phyloP scores from a whole-genome alignment of 345 rosid genomes.

The Turnera subulata region DNA sequence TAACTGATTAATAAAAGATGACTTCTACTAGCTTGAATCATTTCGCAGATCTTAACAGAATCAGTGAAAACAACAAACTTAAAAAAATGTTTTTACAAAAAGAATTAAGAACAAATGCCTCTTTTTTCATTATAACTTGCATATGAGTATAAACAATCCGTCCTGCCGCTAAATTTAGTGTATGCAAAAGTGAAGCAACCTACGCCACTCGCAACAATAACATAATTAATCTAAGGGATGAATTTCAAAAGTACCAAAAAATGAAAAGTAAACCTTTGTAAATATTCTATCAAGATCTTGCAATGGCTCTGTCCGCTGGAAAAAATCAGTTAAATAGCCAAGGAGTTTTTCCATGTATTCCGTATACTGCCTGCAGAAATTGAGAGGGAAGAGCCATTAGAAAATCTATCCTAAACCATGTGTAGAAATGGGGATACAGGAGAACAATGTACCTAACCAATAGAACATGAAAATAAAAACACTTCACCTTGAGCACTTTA shows the following conservation, averaged over 20 bases:
- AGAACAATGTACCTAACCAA: constrained; percentile 1
- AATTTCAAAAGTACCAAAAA: neutral
- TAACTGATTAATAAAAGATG: too few species aligned
- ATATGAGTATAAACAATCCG: too few species aligned
- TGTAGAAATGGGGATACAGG: constrained; percentile 14
- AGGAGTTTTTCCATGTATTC: constrained; percentile 72
- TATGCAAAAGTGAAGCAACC: neutral
- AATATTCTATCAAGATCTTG: constrained; percentile 87
- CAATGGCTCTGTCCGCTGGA: constrained; percentile 89
- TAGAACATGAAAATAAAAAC: too few species aligned
- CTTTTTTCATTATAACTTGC: too few species aligned
- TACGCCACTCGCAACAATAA: neutral
- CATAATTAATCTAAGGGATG: neutral
- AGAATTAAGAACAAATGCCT: too few species aligned
- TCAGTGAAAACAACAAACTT: too few species aligned
- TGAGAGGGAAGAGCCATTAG: neutral
- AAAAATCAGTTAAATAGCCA: constrained; percentile 69
- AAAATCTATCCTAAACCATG: constrained; percentile 3
- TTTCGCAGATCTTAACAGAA: too few species aligned
- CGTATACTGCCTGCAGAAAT: constrained; percentile 63
- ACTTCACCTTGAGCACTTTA: constrained; percentile 60
- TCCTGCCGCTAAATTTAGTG: neutral
- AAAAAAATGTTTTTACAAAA: too few species aligned
- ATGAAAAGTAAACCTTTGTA: constrained; percentile 48
- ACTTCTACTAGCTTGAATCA: too few species aligned